Conservation (phyloP, 805 yeast genomes). For the Kurtzmaniella cleridarum region DNA sequence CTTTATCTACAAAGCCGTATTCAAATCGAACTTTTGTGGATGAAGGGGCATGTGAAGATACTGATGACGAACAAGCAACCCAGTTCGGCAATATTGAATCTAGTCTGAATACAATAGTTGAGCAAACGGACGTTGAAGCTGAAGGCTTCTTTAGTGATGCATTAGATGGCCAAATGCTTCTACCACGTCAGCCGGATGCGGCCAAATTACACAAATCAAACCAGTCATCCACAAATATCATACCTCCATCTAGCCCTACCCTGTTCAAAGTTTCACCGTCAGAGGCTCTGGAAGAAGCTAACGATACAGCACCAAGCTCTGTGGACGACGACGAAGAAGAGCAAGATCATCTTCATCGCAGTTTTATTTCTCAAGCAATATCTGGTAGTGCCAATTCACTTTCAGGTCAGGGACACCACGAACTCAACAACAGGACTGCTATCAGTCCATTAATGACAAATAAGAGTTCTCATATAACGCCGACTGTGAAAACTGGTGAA, state of each 20-base stretch:
- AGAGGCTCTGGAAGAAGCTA: conserved; percentile 17
- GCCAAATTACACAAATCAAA: not conserved
- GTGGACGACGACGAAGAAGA: conserved; percentile 9
- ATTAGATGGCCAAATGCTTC: too few species aligned
- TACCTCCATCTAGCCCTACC: conserved; percentile 18
- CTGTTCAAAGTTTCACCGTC: conserved; percentile 21
- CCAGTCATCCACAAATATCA: not conserved
- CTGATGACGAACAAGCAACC: too few species aligned
- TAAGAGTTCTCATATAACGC: conserved; percentile 7
- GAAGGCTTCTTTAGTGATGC: too few species aligned
- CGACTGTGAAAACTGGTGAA: conserved; percentile 1
- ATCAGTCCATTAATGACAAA: conserved; percentile 5
- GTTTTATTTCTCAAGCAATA: not conserved
- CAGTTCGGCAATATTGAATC: too few species aligned
- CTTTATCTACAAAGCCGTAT: too few species aligned
- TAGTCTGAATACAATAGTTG: too few species aligned
- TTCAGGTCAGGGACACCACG: not conserved
- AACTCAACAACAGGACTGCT: not conserved
- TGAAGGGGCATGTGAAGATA: too few species aligned
- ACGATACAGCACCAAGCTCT: conserved; percentile 23
- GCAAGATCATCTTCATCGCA: not conserved
- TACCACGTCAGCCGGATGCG: too few species aligned
- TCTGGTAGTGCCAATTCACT: not conserved
- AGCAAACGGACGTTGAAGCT: too few species aligned
- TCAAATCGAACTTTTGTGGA: too few species aligned